Evolutionary conservation across 2,329 filamentous ascomycete genomes (phyloP), one percentile per base, ranked within the genome.

Genomic region (Didymella lethalis): DNA sequence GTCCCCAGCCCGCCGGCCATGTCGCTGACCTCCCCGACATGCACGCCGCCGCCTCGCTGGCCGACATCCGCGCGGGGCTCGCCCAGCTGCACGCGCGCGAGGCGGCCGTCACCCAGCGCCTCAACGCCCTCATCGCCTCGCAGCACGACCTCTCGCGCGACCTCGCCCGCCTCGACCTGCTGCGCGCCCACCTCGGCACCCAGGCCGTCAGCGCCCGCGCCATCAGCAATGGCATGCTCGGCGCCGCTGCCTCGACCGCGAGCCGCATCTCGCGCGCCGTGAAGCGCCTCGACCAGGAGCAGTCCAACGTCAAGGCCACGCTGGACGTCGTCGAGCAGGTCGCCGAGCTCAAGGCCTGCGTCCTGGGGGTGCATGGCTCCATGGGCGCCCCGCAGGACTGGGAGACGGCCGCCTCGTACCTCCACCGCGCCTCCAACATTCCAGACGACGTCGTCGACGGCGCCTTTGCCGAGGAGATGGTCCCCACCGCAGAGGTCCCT

Each of bases 381-480:
- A 99, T 99, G 95, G 95, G 94, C 32, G 94, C 93, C 4, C 92
- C 95, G 41, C 95, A 99, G 78, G 95, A 99, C 80, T 99, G 95
- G 95, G 95, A 99, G 78, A 95, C 92, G 3, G 95, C 95, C 3
- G 95, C 95, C 2, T 90, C 86, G 46, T 98, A 98, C 77, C 85
- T 99, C 58, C 87, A 90, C 63, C 87, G 94, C 44, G 93, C 95
- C 7, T 88, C 88, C 60, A 88, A 90, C 66, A 88, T 99, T 12
- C 93, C 94, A 0, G 84, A 88, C 49, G 84, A 90, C 1, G 94
- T 99, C 49, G 84, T 93, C 49, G 85, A 90, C 65, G 92, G 95
- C 26, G 86, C 88, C 16, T 99, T 99, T 74, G 94, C 95, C 0
- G 90, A 93, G 34, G 88, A 92, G 64, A 94, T 97, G 73, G 95